These are phyloP conservation scores for Thelephora terrestris DNA, from an alignment of 1,284 basidiomycete species.

Conservation along the genomic window DNA sequence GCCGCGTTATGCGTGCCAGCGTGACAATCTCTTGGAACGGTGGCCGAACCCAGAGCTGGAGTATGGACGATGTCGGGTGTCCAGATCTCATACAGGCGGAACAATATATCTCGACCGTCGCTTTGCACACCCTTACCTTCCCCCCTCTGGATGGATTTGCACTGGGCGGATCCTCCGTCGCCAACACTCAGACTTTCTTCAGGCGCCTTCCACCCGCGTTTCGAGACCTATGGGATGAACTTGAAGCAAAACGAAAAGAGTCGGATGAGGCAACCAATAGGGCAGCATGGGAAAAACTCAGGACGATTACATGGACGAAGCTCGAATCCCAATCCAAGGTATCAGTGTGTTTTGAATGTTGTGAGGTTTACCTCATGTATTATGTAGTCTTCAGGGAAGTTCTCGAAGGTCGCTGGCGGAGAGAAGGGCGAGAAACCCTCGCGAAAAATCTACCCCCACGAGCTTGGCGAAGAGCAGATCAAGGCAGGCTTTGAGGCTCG, in stretches of 20 bases:
- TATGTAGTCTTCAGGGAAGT: conserved; percentile 21
- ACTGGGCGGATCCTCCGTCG: conserved; percentile 29
- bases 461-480: conserved; percentile 38
- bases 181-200: conserved; percentile 48
- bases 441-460: conserved; percentile 12
- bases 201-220: conserved; percentile 73
- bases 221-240: conserved; percentile 89
- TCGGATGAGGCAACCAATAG: conserved; percentile 62
- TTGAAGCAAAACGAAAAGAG: conserved; percentile 58
- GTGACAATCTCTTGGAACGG: conserved; percentile 68
- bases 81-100: conserved; percentile 73
- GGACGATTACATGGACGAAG: conserved; percentile 51
- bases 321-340: conserved; percentile 36
- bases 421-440: conserved; percentile 10
- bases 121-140: conserved; percentile 69
- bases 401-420: conserved; percentile 19
- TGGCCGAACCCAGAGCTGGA: conserved; percentile 56
- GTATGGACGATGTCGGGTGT: conserved; percentile 84
- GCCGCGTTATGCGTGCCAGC: conserved; percentile 62
- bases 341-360: conserved; percentile 4
- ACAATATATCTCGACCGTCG: conserved; percentile 84
- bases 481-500: conserved; percentile 50
- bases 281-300: conserved; percentile 60
- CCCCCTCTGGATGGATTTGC: conserved; percentile 55
- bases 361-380: not conserved